These are phyloP conservation scores for sweet orange (Citrus sinensis) DNA, from an alignment of 345 rosid species.

Conservation along the genomic window DNA sequence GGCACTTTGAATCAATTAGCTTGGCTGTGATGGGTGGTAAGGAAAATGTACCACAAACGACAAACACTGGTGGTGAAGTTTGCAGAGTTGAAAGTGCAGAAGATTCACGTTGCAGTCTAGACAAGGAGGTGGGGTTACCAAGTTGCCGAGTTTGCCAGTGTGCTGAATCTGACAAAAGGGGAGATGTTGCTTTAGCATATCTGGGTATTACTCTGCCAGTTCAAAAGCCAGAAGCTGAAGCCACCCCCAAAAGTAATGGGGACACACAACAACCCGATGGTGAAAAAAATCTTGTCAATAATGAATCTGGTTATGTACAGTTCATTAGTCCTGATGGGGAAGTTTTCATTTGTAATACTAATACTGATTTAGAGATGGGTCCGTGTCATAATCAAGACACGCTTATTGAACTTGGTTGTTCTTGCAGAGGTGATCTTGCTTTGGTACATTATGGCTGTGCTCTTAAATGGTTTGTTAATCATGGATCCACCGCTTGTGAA, in stretches of 20 bases:
- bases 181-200: slow-evolving; percentile 74
- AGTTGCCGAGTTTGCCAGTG: slow-evolving; percentile 96
- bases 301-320: slow-evolving; percentile 57
- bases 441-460: slow-evolving; percentile 93
- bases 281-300: slow-evolving; percentile 25
- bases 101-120: slow-evolving; percentile 50
- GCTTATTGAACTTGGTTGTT: slow-evolving; percentile 86
- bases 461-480: slow-evolving; percentile 94
- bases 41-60: slow-evolving; percentile 47
- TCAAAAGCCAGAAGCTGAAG: slow-evolving; percentile 20
- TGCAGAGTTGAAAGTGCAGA: slow-evolving; percentile 43
- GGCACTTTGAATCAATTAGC: background rate
- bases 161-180: slow-evolving; percentile 81
- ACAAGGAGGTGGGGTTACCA: slow-evolving; percentile 63
- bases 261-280: slow-evolving; percentile 22
- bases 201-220: slow-evolving; percentile 62
- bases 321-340: slow-evolving; percentile 75
- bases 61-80: slow-evolving; percentile 33
- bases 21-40: slow-evolving; percentile 57
- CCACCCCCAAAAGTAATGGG: slow-evolving; percentile 35
- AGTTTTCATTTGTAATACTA: slow-evolving; percentile 57
- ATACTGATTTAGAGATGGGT: slow-evolving; percentile 75
- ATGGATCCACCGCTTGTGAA: slow-evolving; percentile 90
- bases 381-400: slow-evolving; percentile 40
- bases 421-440: slow-evolving; percentile 87